phyloP scores from a whole-genome alignment of 352 stramenopile genomes.

The Globisporangium sylvaticum region DNA sequence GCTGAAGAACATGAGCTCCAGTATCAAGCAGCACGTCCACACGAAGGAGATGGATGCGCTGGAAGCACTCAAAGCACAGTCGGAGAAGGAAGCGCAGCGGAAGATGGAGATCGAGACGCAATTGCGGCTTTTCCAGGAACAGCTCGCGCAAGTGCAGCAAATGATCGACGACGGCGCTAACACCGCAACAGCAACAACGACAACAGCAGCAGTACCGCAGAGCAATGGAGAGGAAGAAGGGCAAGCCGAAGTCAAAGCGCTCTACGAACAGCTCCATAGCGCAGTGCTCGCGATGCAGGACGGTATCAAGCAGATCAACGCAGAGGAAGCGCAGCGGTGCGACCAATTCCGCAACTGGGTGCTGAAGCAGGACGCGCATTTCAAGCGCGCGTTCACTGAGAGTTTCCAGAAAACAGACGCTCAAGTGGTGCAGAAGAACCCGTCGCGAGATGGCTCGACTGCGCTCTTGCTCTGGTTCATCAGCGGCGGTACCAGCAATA shows the following conservation, averaged over 20 bases:
- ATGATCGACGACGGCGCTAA: conserved; percentile 7
- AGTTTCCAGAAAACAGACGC: conserved; percentile 41
- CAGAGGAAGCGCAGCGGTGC: conserved; percentile 23
- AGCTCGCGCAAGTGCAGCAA: conserved; percentile 28
- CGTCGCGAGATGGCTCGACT: conserved; percentile 43
- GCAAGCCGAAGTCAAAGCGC: conserved; percentile 13
- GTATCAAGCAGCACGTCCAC: conserved; percentile 28
- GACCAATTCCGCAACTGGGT: conserved; percentile 24
- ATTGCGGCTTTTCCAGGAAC: conserved; percentile 22
- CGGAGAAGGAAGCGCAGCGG: conserved; percentile 21
- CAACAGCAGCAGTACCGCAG: not conserved
- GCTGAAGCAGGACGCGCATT: conserved; percentile 19
- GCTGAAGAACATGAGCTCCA: conserved; percentile 28
- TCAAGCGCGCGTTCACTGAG: conserved; percentile 32
- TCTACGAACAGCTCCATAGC: conserved; percentile 24
- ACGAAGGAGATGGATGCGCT: conserved; percentile 22
- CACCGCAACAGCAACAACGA: not conserved
- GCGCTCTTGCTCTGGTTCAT: conserved; percentile 54
- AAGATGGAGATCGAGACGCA: conserved; percentile 29
- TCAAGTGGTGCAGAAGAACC: conserved; percentile 42
- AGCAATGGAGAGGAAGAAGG: conserved; percentile 5
- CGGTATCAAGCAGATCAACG: conserved; percentile 31
- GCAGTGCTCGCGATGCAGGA: conserved; percentile 25
- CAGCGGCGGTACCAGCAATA: not conserved
- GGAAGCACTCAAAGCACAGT: conserved; percentile 12